A percentile compares a stretch with the other conserved stretches of the same genome.
phyloP scores from a whole-genome alignment of 1,284 basidiomycete genomes.

The Moesziomyces aphidis region DNA sequence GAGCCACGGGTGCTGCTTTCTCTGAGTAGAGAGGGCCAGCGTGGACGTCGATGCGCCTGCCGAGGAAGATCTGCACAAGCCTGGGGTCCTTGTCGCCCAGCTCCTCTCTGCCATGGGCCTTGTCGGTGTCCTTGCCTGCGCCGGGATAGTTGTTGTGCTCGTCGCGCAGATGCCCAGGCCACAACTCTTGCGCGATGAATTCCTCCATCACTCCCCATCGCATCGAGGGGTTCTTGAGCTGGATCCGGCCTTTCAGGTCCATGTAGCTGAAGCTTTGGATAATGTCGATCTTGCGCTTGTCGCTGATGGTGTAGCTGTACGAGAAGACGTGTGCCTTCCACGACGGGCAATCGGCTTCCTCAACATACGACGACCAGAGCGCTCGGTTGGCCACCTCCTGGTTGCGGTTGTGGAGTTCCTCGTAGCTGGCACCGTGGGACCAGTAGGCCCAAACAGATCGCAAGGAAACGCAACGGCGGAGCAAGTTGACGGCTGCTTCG shows the following conservation, averaged over 20 bases:
- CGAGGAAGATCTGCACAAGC: constrained; percentile 58
- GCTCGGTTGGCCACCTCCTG: constrained; percentile 13
- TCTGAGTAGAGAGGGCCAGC: constrained; percentile 24
- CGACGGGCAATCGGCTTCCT: constrained; percentile 32
- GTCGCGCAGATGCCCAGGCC: constrained; percentile 39
- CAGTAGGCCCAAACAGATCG: constrained; percentile 74
- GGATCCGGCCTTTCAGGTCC: constrained; percentile 82
- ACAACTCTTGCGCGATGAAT: constrained; percentile 72
- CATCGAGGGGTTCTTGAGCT: constrained; percentile 84
- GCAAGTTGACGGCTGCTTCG: constrained; percentile 79
- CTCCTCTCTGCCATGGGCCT: constrained; percentile 36
- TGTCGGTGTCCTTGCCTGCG: constrained; percentile 25
- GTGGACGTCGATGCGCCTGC: constrained; percentile 42
- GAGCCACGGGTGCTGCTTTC: constrained; percentile 8
- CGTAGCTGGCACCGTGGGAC: constrained; percentile 59
- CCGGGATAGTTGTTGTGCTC: constrained; percentile 41
- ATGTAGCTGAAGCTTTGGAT: constrained; percentile 89
- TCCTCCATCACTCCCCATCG: constrained; percentile 88
- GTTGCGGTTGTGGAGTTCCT: constrained; percentile 57
- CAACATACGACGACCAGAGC: constrained; percentile 30
- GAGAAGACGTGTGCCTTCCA: constrained; percentile 63
- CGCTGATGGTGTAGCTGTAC: constrained; percentile 55
- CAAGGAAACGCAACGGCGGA: constrained; percentile 82
- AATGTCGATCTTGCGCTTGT: constrained; percentile 68
- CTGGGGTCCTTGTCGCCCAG: constrained; percentile 53